Percentiles rank a stretch among this genome's conserved stretches.
phyloP scores from a whole-genome alignment of 2,329 filamentous ascomycete species.

The Sporothrix euskadiensis region DNA sequence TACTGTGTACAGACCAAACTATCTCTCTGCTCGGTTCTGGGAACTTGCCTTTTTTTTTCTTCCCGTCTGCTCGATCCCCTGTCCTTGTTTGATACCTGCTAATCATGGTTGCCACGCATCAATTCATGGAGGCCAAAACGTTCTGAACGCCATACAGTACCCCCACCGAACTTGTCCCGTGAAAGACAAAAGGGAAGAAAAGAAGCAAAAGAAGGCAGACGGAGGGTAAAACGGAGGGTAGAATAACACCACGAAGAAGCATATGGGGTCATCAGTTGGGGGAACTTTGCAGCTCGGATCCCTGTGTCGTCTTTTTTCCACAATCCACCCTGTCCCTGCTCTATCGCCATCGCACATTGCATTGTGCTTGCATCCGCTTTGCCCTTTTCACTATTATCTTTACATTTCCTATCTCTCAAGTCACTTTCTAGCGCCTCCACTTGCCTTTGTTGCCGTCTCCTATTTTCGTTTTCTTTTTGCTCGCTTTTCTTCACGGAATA shows the following conservation, averaged over 20 bases:
- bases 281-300: slow-evolving; percentile 21
- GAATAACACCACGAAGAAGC: neutral
- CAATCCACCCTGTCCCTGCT: slow-evolving; percentile 19
- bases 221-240: neutral
- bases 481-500: neutral
- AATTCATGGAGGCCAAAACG: slow-evolving; percentile 23
- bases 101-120: slow-evolving; percentile 28
- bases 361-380: slow-evolving; percentile 10
- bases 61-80: slow-evolving; percentile 23
- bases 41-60: slow-evolving; percentile 19
- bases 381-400: neutral
- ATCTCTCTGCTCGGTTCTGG: slow-evolving; percentile 22
- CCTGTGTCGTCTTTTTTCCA: slow-evolving; percentile 1
- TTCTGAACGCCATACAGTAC: slow-evolving; percentile 15
- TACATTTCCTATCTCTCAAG: neutral
- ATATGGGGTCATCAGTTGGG: slow-evolving; percentile 15
- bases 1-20: slow-evolving; percentile 16
- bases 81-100: slow-evolving; percentile 25
- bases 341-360: slow-evolving; percentile 20
- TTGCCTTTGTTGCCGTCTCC: neutral
- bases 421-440: neutral
- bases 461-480: neutral
- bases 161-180: slow-evolving; percentile 22
- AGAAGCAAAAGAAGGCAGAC: neutral
- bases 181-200: neutral